Evolutionary conservation across 371 early-diverging fungal genomes (phyloP).

Genomic region (Rhizopus delemar): DNA sequence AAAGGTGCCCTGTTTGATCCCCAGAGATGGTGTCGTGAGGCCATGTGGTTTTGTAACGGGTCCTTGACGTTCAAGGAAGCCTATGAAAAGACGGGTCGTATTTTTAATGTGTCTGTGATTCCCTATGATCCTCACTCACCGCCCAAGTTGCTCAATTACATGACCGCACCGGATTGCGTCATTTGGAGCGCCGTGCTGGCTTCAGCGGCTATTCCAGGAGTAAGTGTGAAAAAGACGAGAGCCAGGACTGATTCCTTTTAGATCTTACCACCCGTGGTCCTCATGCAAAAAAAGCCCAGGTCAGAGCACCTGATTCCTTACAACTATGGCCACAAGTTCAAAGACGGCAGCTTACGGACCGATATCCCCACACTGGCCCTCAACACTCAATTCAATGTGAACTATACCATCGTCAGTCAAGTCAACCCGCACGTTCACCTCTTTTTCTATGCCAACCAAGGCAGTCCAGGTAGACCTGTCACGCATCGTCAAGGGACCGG

Average conservation of each 20-base stretch:
- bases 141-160: constrained; percentile 82
- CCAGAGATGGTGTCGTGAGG: constrained; percentile 69
- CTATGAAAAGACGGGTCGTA: constrained; percentile 82
- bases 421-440: constrained; percentile 89
- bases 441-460: constrained; percentile 81
- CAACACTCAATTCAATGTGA: constrained; percentile 81
- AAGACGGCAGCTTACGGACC: constrained; percentile 85
- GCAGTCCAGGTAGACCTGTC: constrained; percentile 74
- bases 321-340: constrained; percentile 77
- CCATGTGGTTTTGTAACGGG: constrained; percentile 78
- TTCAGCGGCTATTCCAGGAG: constrained; percentile 56
- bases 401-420: constrained; percentile 86
- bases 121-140: constrained; percentile 77
- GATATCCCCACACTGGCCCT: constrained; percentile 83
- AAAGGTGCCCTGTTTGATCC: constrained; percentile 72
- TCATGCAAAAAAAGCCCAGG: constrained; percentile 77
- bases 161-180: constrained; percentile 88
- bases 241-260: constrained; percentile 8
- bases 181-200: constrained; percentile 78
- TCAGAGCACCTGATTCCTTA: constrained; percentile 67
- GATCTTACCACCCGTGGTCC: constrained; percentile 80
- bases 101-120: constrained; percentile 87
- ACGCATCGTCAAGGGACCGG: constrained; percentile 60
- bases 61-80: constrained; percentile 89
- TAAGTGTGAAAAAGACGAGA: constrained; percentile 17